Percentiles rank a stretch among this genome's conserved stretches.
Evolutionary conservation across 2,329 filamentous ascomycete genomes (phyloP).

Genomic region (Venturia carpophila): DNA sequence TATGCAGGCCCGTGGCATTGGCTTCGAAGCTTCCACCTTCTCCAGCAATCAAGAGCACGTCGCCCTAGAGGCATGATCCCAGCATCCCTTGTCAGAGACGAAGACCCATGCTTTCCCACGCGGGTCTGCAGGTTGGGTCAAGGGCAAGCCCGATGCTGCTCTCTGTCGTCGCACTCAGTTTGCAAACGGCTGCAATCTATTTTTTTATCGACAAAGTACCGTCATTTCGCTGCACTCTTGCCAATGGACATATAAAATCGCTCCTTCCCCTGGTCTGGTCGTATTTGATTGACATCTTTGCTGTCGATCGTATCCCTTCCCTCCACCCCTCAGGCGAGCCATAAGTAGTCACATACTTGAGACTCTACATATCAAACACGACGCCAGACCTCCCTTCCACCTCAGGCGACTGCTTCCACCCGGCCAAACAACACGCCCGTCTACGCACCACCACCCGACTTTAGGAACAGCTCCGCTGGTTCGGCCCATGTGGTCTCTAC

Average conservation of each 20-base stretch:
- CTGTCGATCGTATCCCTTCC: conserved; percentile 15
- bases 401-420: neutral
- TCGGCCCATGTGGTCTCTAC: conserved; percentile 10
- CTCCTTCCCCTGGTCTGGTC: neutral
- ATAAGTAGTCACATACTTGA: neutral
- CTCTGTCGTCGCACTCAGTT: conserved; percentile 34
- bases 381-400: neutral
- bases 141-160: conserved; percentile 26
- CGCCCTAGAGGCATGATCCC: conserved; percentile 15
- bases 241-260: conserved; percentile 28
- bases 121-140: conserved; percentile 18
- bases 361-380: conserved; percentile 9
- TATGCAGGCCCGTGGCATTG: conserved; percentile 6
- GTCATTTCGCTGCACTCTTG: conserved; percentile 28
- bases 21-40: neutral
- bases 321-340: conserved; percentile 1
- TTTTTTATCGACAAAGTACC: conserved; percentile 30
- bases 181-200: conserved; percentile 37
- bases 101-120: conserved; percentile 28
- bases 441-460: neutral
- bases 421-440: neutral
- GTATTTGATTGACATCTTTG: neutral
- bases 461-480: neutral
- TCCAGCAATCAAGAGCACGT: conserved; percentile 11
- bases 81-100: conserved; percentile 10